Evolutionary conservation across 2,329 filamentous ascomycete species (phyloP).

Genomic region (Mycosphaerella sp.): DNA sequence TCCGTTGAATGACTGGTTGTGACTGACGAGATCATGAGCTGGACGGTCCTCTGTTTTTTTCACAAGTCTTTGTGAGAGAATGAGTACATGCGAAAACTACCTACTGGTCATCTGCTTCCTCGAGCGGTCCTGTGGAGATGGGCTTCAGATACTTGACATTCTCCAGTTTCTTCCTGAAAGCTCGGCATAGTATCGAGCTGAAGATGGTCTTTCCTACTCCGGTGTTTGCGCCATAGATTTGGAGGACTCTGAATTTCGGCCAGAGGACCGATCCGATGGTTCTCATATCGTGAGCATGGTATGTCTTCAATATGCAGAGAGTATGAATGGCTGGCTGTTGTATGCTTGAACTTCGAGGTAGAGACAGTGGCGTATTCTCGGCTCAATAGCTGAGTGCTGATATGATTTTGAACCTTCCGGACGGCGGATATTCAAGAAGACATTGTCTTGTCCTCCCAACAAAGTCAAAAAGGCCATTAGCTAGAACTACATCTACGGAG

Average conservation of each 20-base stretch:
- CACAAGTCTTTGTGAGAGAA: neutral
- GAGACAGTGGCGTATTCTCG: neutral
- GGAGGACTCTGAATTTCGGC: conserved; percentile 62
- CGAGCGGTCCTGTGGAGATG: conserved; percentile 65
- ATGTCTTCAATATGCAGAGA: neutral
- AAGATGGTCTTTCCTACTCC: conserved; percentile 80
- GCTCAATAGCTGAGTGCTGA: no score
- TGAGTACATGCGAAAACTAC: conserved; percentile 7
- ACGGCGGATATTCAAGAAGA: no score
- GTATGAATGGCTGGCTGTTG: neutral
- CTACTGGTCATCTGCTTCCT: conserved; percentile 66
- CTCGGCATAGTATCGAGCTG: conserved; percentile 64
- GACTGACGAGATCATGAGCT: neutral
- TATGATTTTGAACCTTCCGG: no score
- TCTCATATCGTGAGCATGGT: conserved; percentile 33
- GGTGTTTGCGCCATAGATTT: conserved; percentile 79
- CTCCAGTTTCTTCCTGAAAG: conserved; percentile 48
- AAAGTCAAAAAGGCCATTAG: conserved; percentile 11
- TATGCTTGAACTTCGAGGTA: neutral
- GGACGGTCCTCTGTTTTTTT: neutral
- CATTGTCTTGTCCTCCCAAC: neutral
- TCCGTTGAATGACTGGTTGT: conserved; percentile 8
- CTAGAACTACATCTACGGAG: neutral
- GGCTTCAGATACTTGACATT: conserved; percentile 67
- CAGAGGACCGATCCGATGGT: conserved; percentile 58